Evolutionary conservation across 305 asterid genomes (phyloP).

Genomic region (Solanum aculeatissimum): DNA sequence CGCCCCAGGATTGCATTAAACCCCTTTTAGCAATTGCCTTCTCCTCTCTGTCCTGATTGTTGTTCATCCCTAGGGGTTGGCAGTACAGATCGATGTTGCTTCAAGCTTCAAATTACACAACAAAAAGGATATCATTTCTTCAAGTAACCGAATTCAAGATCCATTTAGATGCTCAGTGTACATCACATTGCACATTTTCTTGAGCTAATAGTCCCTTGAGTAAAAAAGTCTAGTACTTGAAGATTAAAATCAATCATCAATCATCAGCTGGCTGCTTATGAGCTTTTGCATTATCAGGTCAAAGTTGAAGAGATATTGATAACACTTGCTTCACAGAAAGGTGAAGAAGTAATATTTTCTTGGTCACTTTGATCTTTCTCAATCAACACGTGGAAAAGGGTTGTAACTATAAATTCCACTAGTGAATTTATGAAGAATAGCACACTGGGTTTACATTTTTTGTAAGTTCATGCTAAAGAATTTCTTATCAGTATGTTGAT

Average conservation of each 20-base stretch:
- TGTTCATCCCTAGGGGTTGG: neutral
- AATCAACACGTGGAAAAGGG: neutral
- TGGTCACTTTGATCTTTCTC: neutral
- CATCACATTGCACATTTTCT: neutral
- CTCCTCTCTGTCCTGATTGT: neutral
- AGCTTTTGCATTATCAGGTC: neutral
- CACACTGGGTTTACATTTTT: neutral
- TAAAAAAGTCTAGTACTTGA: neutral
- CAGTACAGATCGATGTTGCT: neutral
- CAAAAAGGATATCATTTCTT: neutral
- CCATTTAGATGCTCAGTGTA: neutral
- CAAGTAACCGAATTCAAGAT: neutral
- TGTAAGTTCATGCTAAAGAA: neutral
- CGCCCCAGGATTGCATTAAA: neutral
- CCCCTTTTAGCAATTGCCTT: neutral
- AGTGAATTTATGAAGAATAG: neutral
- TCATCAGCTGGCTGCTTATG: neutral
- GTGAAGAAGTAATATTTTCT: neutral
- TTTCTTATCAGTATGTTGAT: neutral
- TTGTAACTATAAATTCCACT: neutral
- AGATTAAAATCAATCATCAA: neutral
- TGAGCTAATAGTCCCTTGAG: neutral
- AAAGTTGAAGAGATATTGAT: neutral
- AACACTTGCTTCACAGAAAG: neutral
- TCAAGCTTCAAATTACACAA: neutral